phyloP scores from a whole-genome alignment of 768 basidiomycete species.

The Leucocoprinus birnbaumii region DNA sequence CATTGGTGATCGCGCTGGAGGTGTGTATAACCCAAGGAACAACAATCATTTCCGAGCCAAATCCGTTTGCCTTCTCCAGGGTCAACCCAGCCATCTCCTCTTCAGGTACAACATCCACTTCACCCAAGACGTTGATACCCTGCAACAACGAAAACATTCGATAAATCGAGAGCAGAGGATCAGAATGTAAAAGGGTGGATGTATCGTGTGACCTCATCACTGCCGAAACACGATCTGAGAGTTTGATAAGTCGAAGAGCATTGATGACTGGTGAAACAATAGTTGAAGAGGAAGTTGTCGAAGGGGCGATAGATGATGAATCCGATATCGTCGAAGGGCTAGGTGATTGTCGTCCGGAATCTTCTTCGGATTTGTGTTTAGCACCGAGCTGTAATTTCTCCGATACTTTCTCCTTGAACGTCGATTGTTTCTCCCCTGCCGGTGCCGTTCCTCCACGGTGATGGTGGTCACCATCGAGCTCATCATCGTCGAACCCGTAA shows the following conservation, averaged over 20 bases:
- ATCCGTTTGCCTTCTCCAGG: slow-evolving; percentile 57
- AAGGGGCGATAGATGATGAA: neutral
- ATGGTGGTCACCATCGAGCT: slow-evolving; percentile 4
- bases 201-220: slow-evolving; percentile 80
- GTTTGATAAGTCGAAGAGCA: slow-evolving; percentile 84
- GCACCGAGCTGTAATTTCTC: neutral
- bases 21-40: slow-evolving; percentile 65
- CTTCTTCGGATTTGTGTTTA: neutral
- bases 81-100: slow-evolving; percentile 75
- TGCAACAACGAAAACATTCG: slow-evolving; percentile 75
- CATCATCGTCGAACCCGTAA: slow-evolving; percentile 5
- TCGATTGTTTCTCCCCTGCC: neutral
- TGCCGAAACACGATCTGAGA: slow-evolving; percentile 82
- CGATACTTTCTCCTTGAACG: neutral
- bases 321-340: neutral
- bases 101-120: slow-evolving; percentile 71
- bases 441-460: neutral
- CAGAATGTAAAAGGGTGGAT: slow-evolving; percentile 66
- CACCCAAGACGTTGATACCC: slow-evolving; percentile 58
- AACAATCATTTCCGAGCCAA: slow-evolving; percentile 70
- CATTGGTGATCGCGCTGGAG: slow-evolving; percentile 13
- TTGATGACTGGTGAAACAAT: slow-evolving; percentile 44
- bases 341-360: neutral
- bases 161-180: slow-evolving; percentile 73
- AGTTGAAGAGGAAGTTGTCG: neutral